Base-by-base conservation (phyloP, 441 rosid genomes). In the Corymbia calophylla region DNA sequence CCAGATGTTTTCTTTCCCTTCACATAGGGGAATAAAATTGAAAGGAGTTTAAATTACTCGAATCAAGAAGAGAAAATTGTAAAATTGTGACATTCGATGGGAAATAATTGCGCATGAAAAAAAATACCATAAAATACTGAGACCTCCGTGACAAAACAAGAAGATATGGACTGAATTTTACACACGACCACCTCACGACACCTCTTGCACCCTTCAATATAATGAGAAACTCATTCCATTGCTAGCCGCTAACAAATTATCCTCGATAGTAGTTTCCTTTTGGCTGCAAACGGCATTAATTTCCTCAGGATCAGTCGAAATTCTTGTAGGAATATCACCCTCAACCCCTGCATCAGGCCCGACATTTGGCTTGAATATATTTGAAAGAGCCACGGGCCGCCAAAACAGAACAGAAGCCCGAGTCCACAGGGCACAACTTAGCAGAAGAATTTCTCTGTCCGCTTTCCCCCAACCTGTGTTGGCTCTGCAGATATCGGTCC, bases 351-450 rank as follows among this genome's bases (percentile, higher is more conserved):
- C 95, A 91, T 94, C 93, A 21, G 94, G 35, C 44, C 44, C 81
- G 89, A 35, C 91, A 91, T 70, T 91, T 91, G 88, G 91, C 88
- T 91, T 91, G 13, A 92, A 88, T 90, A 80, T 94, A 89, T 87
- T 91, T 29, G 97, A 92, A 89, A 94, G 91, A 80, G 95, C 97
- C 47, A 95, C 94, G 23, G 99, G 99, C 39, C 98, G 84, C 95
- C 98, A 87, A 93, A 98, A 92, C 96, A 99, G 90, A 98, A 98
- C 91, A 97, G 91, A 98, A 98, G 92, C 93, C 90, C n/a, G 93
- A 86, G 44, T 93, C 82, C 87, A 91, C 93, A 8, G 62, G 88
- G 25, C 88, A 91, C 88, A 92, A 86, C 82, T 92, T 93, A 84
- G 90, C 91, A 48, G 91, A 56, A 64, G 80, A 47, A 73, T 93